A percentile compares a stretch with the other conserved stretches of the same genome.
Evolutionary conservation across 1,139 yeast genomes (phyloP).

Genomic region (Geotrichum klebahnii): DNA sequence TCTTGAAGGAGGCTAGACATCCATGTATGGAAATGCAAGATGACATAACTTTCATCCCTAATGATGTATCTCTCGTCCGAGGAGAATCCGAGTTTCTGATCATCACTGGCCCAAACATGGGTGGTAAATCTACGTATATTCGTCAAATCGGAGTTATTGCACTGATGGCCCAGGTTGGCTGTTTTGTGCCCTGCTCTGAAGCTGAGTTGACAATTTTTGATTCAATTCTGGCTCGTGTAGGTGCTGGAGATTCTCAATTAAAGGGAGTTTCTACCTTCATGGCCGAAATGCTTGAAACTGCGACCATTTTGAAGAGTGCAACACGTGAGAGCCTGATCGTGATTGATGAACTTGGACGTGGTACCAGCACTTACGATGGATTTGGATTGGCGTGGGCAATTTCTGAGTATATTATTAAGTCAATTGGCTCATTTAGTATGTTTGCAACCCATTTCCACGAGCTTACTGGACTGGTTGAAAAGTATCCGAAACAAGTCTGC

Average conservation of each 20-base stretch:
- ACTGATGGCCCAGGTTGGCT: constrained; percentile 86
- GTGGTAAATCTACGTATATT: constrained; percentile 93
- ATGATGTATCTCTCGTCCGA: constrained; percentile 60
- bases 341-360: constrained; percentile 93
- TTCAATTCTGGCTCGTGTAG: constrained; percentile 92
- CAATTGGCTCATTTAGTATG: constrained; percentile 70
- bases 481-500: constrained; percentile 54
- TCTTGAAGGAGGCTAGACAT: constrained; percentile 73
- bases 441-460: constrained; percentile 99
- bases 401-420: constrained; percentile 71
- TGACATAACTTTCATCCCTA: constrained; percentile 79
- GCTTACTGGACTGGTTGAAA: constrained; percentile 69
- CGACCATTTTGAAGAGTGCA: constrained; percentile 84
- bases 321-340: constrained; percentile 78
- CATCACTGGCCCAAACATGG: constrained; percentile 98
- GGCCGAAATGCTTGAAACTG: constrained; percentile 97
- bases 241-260: constrained; percentile 95
- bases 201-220: constrained; percentile 83
- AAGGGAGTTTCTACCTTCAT: constrained; percentile 95
- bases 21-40: constrained; percentile 93
- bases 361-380: constrained; percentile 95
- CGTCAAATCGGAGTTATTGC: constrained; percentile 89
- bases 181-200: constrained; percentile 72
- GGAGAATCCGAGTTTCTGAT: constrained; percentile 63
- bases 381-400: constrained; percentile 97